phyloP scores from a whole-genome alignment of 352 stramenopile species.

The Blastocystis sp. region DNA sequence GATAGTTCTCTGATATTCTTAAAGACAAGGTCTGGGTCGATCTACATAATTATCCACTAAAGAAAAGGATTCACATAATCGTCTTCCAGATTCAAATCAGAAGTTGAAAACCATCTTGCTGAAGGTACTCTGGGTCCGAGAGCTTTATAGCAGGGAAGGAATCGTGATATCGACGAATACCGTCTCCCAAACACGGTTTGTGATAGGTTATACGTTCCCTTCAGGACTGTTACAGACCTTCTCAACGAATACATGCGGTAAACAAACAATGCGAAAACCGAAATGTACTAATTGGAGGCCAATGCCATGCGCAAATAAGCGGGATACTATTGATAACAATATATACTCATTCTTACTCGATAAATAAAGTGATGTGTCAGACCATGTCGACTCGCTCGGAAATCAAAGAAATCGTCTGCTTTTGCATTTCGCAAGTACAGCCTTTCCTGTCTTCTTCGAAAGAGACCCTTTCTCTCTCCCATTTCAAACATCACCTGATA shows the following conservation, averaged over 20 bases:
- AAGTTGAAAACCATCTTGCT: too few relatives aligned
- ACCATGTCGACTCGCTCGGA: background rate
- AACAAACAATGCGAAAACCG: constrained; percentile 19
- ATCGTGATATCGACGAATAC: too few relatives aligned
- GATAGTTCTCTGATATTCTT: background rate
- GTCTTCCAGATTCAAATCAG: background rate
- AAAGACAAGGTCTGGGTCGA: background rate
- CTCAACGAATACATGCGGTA: background rate
- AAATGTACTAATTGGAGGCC: background rate
- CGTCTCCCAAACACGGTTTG: too few relatives aligned
- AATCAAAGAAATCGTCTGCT: constrained; percentile 25
- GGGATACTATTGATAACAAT: background rate
- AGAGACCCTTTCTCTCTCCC: background rate
- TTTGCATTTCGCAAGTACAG: background rate
- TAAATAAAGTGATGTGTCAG: constrained; percentile 5
- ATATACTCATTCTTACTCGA: background rate
- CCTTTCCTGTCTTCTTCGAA: background rate
- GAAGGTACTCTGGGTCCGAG: too few relatives aligned
- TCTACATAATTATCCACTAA: background rate
- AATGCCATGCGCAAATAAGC: background rate
- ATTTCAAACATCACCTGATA: background rate
- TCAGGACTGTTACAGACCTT: background rate
- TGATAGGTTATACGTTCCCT: background rate
- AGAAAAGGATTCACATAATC: background rate
- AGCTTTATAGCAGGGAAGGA: too few relatives aligned